These are phyloP conservation scores for Pichia manshurica DNA, from an alignment of 805 yeast genomes.

Conservation along the genomic window DNA sequence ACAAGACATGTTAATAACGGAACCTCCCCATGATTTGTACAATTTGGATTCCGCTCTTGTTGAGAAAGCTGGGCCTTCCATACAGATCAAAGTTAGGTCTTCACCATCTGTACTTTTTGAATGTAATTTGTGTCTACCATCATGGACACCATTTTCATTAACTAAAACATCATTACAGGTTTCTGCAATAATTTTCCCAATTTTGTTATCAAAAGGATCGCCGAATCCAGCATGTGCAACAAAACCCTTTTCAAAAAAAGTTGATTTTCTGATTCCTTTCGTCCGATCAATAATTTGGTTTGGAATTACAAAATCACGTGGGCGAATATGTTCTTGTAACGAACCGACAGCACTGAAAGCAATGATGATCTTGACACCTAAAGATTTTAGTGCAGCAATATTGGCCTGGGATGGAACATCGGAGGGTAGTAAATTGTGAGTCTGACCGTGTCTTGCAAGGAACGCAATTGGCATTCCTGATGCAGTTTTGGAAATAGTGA, in stretches of 20 bases:
- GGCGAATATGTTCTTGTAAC: slow-evolving; percentile 78
- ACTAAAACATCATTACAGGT: slow-evolving; percentile 48
- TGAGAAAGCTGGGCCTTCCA: slow-evolving; percentile 99
- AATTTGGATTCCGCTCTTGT: slow-evolving; percentile 93
- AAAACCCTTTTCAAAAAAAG: slow-evolving; percentile 86
- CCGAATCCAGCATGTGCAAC: slow-evolving; percentile 98
- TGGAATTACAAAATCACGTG: slow-evolving; percentile 95
- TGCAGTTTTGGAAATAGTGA: slow-evolving; percentile 77
- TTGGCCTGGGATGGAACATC: slow-evolving; percentile 93
- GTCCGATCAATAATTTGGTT: slow-evolving; percentile 96
- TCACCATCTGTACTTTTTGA: slow-evolving; percentile 56
- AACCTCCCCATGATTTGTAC: slow-evolving; percentile 85
- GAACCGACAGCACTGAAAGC: slow-evolving; percentile 98
- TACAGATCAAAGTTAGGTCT: slow-evolving; percentile 83
- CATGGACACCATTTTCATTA: slow-evolving; percentile 41
- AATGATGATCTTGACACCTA: slow-evolving; percentile 82
- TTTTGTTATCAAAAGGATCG: slow-evolving; percentile 82
- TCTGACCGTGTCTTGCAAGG: slow-evolving; percentile 87
- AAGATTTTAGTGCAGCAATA: slow-evolving; percentile 85
- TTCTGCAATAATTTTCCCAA: slow-evolving; percentile 61
- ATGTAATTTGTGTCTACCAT: slow-evolving; percentile 39
- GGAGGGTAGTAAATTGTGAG: slow-evolving; percentile 84
- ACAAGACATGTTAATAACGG: slow-evolving; percentile 94
- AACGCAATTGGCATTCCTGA: slow-evolving; percentile 85
- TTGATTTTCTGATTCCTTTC: slow-evolving; percentile 85